Evolutionary conservation across 352 stramenopile species (phyloP), one percentile per base, ranked within the genome.

Genomic region (Discostella stelligera): DNA sequence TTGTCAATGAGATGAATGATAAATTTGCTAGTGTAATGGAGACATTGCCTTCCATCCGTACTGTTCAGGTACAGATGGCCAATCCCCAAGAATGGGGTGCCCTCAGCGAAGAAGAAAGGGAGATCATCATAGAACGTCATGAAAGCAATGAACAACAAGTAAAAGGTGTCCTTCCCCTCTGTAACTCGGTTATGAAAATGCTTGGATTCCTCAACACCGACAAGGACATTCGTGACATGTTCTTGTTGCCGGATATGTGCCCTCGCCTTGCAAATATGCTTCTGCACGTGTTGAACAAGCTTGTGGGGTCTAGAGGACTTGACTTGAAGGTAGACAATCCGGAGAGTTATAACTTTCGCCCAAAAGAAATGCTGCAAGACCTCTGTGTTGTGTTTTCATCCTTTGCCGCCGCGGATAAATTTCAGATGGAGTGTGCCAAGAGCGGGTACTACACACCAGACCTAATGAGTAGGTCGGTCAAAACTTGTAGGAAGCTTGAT

Each of bases 1-100:
- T 99, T 70, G 97, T 99, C 82, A 99, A 99, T 84, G 96, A 99
- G 83, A 99, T 98, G 70, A 99, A 99, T 79, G 90, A 94, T 39
- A 83, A 98, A 32, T 96, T 99, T 37, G 97, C 95, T 0, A 94
- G 94, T 81, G 96, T 97, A 5, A 95, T 99, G 72, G 96, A 98
- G 59, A 97, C 96, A 23, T 72, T 99, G 25, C 95, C 95, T 0
- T 94, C 98, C 73, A 98, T 99, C 80, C 95, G 97, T 65, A 72
- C 88, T 32, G 77, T 97, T 6, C 96, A 98, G 77, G 85, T 97
- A 49, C 89, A 98, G 80, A 98, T 92, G 74, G 77, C 79, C 14
- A 89, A 93, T 66, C 39, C 74, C 0, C 69, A 82, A 41, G 84
- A 94, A 69, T 96, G 91, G 91, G 82, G 66, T 20, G 66, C 71